phyloP scores from a whole-genome alignment of 352 stramenopile genomes.

The Phytophthora boehmeriae region DNA sequence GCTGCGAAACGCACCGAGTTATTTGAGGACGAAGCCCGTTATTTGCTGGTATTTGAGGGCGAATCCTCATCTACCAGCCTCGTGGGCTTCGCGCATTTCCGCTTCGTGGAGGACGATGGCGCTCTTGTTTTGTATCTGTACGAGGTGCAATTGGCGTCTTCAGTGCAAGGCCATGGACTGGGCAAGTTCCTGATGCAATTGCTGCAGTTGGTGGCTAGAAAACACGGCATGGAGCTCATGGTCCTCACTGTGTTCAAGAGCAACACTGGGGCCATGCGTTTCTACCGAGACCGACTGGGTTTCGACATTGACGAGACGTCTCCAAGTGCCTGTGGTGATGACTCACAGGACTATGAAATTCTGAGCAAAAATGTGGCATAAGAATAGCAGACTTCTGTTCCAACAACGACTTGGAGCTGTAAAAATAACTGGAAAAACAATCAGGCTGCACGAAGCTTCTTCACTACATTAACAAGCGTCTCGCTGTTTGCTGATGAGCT shows the following conservation, averaged over 20 bases:
- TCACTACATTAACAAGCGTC: not conserved
- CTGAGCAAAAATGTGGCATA: slow-evolving; percentile 68
- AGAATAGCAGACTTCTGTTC: not conserved
- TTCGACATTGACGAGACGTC: slow-evolving; percentile 93
- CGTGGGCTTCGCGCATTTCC: slow-evolving; percentile 91
- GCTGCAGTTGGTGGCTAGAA: slow-evolving; percentile 79
- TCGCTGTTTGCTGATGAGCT: slow-evolving; percentile 18
- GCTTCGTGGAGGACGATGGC: slow-evolving; percentile 93
- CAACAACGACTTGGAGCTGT: not conserved
- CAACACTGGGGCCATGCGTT: slow-evolving; percentile 86
- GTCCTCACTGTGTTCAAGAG: slow-evolving; percentile 95
- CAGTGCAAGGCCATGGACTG: slow-evolving; percentile 74
- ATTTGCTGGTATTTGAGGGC: slow-evolving; percentile 66
- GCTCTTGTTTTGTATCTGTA: slow-evolving; percentile 93
- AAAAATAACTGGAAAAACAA: slow-evolving; percentile 26
- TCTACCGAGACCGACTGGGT: slow-evolving; percentile 88
- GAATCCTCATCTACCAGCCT: slow-evolving; percentile 49
- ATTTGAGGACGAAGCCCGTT: slow-evolving; percentile 85
- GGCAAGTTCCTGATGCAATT: slow-evolving; percentile 93
- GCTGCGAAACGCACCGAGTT: slow-evolving; percentile 85
- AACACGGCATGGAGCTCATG: slow-evolving; percentile 88
- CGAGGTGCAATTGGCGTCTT: slow-evolving; percentile 90
- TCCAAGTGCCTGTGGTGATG: slow-evolving; percentile 78
- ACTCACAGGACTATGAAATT: slow-evolving; percentile 85
- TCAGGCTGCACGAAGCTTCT: not conserved